phyloP scores from a whole-genome alignment of 139 green algal species.

The Pleodorina starrii region DNA sequence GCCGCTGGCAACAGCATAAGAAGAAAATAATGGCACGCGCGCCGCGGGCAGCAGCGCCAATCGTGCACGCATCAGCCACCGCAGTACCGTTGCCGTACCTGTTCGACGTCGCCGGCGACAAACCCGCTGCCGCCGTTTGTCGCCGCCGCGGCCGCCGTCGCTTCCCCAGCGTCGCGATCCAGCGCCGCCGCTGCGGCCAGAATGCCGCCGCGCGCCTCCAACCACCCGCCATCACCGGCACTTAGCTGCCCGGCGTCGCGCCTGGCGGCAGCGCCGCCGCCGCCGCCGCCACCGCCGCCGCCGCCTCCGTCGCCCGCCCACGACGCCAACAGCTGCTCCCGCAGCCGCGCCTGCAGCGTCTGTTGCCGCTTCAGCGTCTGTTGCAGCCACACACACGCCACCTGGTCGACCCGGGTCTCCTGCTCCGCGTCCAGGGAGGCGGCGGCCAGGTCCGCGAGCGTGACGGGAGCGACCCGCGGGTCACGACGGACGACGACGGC shows the following conservation, averaged over 20 bases:
- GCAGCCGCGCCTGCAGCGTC: neutral
- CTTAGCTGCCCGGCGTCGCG: too few relatives aligned
- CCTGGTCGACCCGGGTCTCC: slow-evolving; percentile 13
- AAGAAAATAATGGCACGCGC: too few relatives aligned
- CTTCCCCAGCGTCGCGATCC: neutral
- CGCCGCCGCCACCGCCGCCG: neutral
- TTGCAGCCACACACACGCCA: neutral
- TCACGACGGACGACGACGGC: neutral
- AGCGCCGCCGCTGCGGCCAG: too few relatives aligned
- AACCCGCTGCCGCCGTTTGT: too few relatives aligned
- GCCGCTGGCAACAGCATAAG: too few relatives aligned
- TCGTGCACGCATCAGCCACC: too few relatives aligned
- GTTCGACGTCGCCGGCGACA: too few relatives aligned
- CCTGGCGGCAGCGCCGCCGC: neutral
- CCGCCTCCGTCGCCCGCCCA: neutral
- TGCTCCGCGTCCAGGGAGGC: neutral
- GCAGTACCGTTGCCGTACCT: too few relatives aligned
- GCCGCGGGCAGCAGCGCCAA: too few relatives aligned
- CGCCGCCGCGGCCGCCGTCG: too few relatives aligned
- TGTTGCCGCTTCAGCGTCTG: neutral
- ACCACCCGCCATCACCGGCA: too few relatives aligned
- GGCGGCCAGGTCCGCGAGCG: neutral
- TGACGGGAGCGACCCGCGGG: slow-evolving; percentile 2
- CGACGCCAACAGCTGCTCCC: neutral
- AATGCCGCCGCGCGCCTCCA: too few relatives aligned